Evolutionary conservation across 257 asterid genomes (phyloP), one percentile per base, ranked within the genome.

Genomic region (Solanum clarkiae): DNA sequence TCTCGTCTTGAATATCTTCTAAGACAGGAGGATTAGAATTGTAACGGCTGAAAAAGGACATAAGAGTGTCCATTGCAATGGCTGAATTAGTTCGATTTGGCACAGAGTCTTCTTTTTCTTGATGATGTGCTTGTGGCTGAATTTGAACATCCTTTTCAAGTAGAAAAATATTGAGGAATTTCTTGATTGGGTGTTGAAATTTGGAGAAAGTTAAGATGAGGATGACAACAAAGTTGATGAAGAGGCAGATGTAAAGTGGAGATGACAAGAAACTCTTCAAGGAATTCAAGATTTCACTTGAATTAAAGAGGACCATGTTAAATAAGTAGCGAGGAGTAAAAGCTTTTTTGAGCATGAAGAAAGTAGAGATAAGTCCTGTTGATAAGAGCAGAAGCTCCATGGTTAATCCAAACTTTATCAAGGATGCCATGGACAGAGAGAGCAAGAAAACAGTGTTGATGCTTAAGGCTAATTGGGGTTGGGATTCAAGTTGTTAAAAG

Each of bases 301-400:
- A 81, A 81, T 55, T 66, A 13, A 93, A 85, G 14, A 84, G 87
- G 18, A 91, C 71, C 10, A 84, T 44, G 55, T 88, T 87, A 62
- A 63, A 83, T 6, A 91, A 82, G 62, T 51, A 87, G 51, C 62
- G 84, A 51, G 89, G 83, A 77, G 26, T 65, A 8, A 84, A 16
- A 24, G 92, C 88, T 36, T 83, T 88, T 88, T 87, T 91, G 53
- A 91, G 51, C 89, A 85, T 88, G 8, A 86, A 15, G 57, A 87
- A 42, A 81, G 86, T 84, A 8, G 89, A 92, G 83, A 91, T 0
- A 1, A 91, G 53, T 12, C 92, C 93, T 22, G 93, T 71, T 17
- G 89, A 88, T 18, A 94, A 47, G 42, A 93, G 90, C 5, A 91
- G 81, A 53, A 94, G 72, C 85, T 91, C 98, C 45, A 92, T 26